A percentile compares a stretch with the other conserved stretches of the same genome.
phyloP scores from a whole-genome alignment of 768 basidiomycete genomes.

The Calvatia gigantea region DNA sequence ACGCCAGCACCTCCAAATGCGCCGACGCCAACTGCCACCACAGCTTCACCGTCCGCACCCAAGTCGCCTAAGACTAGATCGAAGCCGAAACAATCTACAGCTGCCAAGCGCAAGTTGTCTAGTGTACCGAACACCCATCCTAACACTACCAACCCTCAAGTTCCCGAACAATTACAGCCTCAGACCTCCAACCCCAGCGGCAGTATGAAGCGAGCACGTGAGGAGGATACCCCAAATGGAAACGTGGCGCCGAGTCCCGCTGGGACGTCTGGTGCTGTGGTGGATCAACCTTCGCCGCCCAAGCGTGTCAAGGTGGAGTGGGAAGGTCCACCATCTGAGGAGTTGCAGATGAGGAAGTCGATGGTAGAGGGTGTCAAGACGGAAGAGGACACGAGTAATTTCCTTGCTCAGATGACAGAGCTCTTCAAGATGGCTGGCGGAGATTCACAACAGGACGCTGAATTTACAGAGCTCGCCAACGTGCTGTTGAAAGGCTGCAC shows the following conservation, averaged over 20 bases:
- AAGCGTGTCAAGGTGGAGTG: constrained; percentile 73
- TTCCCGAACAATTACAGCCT: constrained; percentile 4
- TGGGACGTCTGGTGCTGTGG: constrained; percentile 24
- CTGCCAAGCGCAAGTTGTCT: constrained; percentile 30
- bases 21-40: constrained; percentile 49
- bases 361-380: constrained; percentile 52
- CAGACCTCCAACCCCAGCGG: constrained; percentile 15
- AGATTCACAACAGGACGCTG: constrained; percentile 35
- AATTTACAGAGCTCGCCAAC: constrained; percentile 60
- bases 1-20: constrained; percentile 40
- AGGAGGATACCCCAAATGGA: constrained; percentile 43
- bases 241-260: constrained; percentile 25
- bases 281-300: constrained; percentile 60
- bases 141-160: neutral
- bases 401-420: constrained; percentile 64
- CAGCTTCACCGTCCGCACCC: constrained; percentile 60
- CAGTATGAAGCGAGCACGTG: constrained; percentile 45
- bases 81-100: constrained; percentile 40
- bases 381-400: constrained; percentile 60
- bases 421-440: constrained; percentile 49
- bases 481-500: constrained; percentile 59
- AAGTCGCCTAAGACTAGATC: constrained; percentile 69
- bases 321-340: constrained; percentile 57
- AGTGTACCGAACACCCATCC: constrained; percentile 18
- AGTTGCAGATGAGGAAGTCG: constrained; percentile 38